A percentile compares a stretch with the other conserved stretches of the same genome.
phyloP scores from a whole-genome alignment of 305 asterid genomes.

The Stenogyne calaminthoides region DNA sequence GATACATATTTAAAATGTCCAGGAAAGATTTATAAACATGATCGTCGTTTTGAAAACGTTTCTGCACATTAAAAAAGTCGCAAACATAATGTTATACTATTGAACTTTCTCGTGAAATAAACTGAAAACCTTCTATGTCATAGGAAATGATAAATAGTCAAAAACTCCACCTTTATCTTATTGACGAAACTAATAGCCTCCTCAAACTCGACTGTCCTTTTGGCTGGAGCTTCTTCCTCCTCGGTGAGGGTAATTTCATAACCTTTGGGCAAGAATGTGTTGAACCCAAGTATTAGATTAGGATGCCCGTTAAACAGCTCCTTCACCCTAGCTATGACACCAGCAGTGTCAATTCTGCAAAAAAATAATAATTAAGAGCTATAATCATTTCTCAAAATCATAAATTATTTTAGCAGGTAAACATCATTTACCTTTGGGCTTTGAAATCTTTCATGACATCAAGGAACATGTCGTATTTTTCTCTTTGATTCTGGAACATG shows the following conservation, averaged over 20 bases:
- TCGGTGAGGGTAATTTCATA: constrained; percentile 89
- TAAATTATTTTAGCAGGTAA: constrained; percentile 17
- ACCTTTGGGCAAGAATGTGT: constrained; percentile 95
- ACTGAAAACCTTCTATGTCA: constrained; percentile 6
- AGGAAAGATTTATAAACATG: constrained; percentile 90
- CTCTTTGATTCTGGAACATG: constrained; percentile 61
- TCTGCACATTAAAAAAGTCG: constrained; percentile 49
- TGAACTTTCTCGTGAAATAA: constrained; percentile 19
- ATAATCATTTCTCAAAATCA: constrained; percentile 10
- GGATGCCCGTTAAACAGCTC: constrained; percentile 63
- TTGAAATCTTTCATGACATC: constrained; percentile 97
- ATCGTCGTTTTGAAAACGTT: constrained; percentile 83
- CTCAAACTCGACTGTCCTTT: constrained; percentile 88
- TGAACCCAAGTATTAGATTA: constrained; percentile 69
- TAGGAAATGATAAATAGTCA: neutral
- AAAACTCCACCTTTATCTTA: constrained; percentile 74
- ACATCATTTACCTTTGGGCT: constrained; percentile 71
- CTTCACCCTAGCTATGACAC: constrained; percentile 80
- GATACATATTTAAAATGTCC: constrained; percentile 91
- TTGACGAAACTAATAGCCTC: constrained; percentile 95
- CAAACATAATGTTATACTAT: constrained; percentile 22
- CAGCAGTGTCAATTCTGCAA: constrained; percentile 87
- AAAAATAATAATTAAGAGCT: constrained; percentile 30
- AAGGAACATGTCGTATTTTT: constrained; percentile 67
- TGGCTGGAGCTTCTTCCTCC: constrained; percentile 79